Evolutionary conservation across 2,329 filamentous ascomycete genomes (phyloP).

Genomic region (Rhexocercosporidium sp.): DNA sequence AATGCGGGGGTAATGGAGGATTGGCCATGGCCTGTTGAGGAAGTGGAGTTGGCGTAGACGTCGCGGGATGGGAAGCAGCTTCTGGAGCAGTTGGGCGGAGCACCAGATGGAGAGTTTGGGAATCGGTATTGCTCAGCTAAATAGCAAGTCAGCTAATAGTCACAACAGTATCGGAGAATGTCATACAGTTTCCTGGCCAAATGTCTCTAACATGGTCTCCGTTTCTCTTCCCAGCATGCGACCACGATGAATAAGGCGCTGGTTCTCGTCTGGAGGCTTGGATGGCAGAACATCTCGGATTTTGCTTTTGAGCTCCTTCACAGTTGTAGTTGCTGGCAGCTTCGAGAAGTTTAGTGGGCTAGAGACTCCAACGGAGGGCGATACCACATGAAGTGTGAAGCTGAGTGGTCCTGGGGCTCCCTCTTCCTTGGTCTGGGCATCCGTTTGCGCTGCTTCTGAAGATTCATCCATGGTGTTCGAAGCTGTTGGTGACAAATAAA

Average conservation of each 20-base stretch:
- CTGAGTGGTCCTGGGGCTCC: constrained; percentile 36
- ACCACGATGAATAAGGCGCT: constrained; percentile 66
- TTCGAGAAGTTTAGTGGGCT: constrained; percentile 55
- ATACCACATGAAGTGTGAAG: constrained; percentile 63
- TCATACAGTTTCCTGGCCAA: constrained; percentile 55
- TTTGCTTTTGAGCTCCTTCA: constrained; percentile 62
- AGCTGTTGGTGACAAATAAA: background rate
- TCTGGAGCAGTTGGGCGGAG: constrained; percentile 47
- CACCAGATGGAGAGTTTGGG: constrained; percentile 60
- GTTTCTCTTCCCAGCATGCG: constrained; percentile 59
- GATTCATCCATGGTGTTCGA: constrained; percentile 32
- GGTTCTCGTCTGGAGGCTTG: constrained; percentile 58
- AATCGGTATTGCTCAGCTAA: constrained; percentile 47
- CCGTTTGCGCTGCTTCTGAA: constrained; percentile 15
- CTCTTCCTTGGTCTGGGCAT: constrained; percentile 30
- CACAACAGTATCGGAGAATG: constrained; percentile 16
- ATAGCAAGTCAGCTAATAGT: constrained; percentile 40
- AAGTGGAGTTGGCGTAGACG: constrained; percentile 9
- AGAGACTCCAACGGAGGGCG: constrained; percentile 60
- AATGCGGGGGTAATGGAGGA: constrained; percentile 23
- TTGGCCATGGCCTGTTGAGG: constrained; percentile 15
- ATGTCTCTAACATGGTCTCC: constrained; percentile 61
- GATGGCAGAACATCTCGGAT: constrained; percentile 58
- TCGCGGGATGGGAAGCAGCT: constrained; percentile 8
- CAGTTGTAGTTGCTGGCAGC: constrained; percentile 56